Conservation (phyloP, 257 asterid genomes). For the Ocimum tenuiflorum region DNA sequence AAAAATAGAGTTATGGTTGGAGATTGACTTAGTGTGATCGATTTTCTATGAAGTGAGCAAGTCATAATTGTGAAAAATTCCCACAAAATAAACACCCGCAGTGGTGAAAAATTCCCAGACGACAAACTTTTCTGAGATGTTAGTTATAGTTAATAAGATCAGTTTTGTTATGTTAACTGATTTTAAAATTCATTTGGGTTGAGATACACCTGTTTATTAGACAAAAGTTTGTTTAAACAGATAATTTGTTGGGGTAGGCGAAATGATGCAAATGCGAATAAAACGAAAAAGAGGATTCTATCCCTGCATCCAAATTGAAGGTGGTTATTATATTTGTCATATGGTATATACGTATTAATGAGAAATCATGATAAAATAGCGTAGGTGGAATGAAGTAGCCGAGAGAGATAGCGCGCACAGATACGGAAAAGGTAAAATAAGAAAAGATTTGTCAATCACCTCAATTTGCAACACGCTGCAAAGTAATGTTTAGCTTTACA, state of each 20-base stretch:
- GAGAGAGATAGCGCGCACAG: not conserved
- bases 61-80: too few relatives aligned
- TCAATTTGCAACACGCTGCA: constrained; percentile 9
- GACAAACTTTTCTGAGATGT: too few relatives aligned
- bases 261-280: not conserved
- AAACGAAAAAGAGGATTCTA: not conserved
- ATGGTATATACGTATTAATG: not conserved
- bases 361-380: not conserved
- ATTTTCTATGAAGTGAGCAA: too few relatives aligned
- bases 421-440: not conserved
- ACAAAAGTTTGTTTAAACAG: not conserved
- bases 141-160: too few relatives aligned
- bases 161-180: too few relatives aligned
- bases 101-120: too few relatives aligned
- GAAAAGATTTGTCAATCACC: constrained; percentile 2
- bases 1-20: too few relatives aligned
- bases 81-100: too few relatives aligned
- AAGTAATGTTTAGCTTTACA: not conserved
- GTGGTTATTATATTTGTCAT: not conserved
- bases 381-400: constrained; percentile 16
- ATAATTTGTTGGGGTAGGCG: not conserved
- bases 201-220: too few relatives aligned
- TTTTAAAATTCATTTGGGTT: too few relatives aligned
- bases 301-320: not conserved
- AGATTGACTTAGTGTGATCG: too few relatives aligned